A percentile compares a stretch with the other conserved stretches of the same genome.
Evolutionary conservation across 2,329 filamentous ascomycete species (phyloP).

Genomic region (Alternaria arbusti): DNA sequence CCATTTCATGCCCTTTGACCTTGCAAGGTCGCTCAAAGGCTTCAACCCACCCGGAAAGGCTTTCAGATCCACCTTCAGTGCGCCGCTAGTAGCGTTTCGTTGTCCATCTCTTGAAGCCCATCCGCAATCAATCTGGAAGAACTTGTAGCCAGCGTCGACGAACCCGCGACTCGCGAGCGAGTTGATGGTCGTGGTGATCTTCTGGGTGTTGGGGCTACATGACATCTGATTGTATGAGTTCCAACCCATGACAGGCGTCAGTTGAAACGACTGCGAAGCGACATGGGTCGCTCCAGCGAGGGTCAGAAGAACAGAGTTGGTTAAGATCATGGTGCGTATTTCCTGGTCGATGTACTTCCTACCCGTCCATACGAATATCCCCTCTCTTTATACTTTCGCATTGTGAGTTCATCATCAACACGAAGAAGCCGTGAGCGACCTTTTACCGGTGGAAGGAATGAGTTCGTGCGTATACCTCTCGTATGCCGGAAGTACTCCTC

Average conservation of each 20-base stretch:
- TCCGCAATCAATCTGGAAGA: constrained; percentile 26
- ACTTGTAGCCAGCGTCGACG: constrained; percentile 26
- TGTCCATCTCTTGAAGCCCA: constrained; percentile 25
- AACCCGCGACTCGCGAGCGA: constrained; percentile 23
- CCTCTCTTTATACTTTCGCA: not conserved
- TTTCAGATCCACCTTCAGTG: constrained; percentile 16
- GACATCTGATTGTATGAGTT: constrained; percentile 28
- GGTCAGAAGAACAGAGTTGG: constrained; percentile 8
- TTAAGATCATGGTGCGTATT: constrained; percentile 4
- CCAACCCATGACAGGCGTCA: constrained; percentile 26
- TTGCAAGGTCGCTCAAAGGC: constrained; percentile 24
- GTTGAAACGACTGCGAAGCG: constrained; percentile 22
- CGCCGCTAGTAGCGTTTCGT: constrained; percentile 23
- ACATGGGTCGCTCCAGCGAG: constrained; percentile 15
- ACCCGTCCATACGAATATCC: no score
- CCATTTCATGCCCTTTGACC: constrained; percentile 32
- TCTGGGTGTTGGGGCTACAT: constrained; percentile 20
- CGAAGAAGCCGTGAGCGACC: not conserved
- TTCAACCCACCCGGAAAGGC: constrained; percentile 25
- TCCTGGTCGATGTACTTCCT: not conserved
- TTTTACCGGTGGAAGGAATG: constrained; percentile 8
- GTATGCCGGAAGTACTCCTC: constrained; percentile 2
- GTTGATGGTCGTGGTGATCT: constrained; percentile 26
- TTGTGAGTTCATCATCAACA: not conserved
- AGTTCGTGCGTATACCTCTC: not conserved